phyloP scores from a whole-genome alignment of 106 monocot species.

The Allium fistulosum region DNA sequence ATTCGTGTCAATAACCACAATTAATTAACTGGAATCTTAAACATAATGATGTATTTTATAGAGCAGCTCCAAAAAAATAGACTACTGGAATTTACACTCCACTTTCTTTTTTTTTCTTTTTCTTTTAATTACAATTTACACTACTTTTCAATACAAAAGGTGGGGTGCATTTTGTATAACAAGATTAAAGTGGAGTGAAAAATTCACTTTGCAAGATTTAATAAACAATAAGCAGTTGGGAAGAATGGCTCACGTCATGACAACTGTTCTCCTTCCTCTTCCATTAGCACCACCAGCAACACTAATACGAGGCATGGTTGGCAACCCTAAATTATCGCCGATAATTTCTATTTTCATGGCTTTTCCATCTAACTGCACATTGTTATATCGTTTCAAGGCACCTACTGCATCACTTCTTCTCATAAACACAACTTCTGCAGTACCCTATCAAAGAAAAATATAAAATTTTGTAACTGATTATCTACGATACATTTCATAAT shows the following conservation, averaged over 20 bases:
- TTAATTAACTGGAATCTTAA: too few relatives aligned
- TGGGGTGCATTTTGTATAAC: too few relatives aligned
- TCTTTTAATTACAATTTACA: too few relatives aligned
- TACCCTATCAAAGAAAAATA: slow-evolving; percentile 44
- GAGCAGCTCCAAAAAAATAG: too few relatives aligned
- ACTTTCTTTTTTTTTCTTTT: neutral
- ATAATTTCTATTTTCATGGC: slow-evolving; percentile 95
- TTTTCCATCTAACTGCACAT: slow-evolving; percentile 96
- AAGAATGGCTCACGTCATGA: slow-evolving; percentile 54
- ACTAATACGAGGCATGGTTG: slow-evolving; percentile 52
- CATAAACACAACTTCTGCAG: slow-evolving; percentile 78
- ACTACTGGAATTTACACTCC: too few relatives aligned
- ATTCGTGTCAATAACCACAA: too few relatives aligned
- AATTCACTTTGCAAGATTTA: neutral
- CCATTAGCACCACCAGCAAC: slow-evolving; percentile 55
- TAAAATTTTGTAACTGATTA: too few relatives aligned
- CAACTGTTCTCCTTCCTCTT: slow-evolving; percentile 72
- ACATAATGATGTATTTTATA: too few relatives aligned
- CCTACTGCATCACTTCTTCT: slow-evolving; percentile 86
- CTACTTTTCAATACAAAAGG: too few relatives aligned
- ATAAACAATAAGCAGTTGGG: neutral
- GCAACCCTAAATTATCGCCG: slow-evolving; percentile 48
- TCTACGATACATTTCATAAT: too few relatives aligned
- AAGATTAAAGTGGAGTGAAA: too few relatives aligned
- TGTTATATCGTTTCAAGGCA: slow-evolving; percentile 87